Percentiles rank a stretch among this genome's conserved stretches.
Conservation (phyloP, 129 eudicot genomes). For the Ambrosia trifida region DNA sequence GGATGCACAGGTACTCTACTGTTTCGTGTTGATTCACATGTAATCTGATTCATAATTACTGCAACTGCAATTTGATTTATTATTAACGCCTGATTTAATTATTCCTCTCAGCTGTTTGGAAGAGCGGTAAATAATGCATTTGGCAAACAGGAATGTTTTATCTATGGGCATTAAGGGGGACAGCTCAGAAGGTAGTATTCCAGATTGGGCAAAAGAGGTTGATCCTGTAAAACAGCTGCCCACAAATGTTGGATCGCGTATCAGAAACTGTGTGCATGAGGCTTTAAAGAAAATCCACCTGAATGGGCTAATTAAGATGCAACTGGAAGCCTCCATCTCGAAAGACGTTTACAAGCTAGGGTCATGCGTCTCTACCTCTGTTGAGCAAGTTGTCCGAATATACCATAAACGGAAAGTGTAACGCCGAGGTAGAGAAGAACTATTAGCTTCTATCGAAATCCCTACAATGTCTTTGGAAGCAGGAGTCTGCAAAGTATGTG, state of each 20-base stretch:
- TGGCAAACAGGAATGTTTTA: conserved; percentile 28
- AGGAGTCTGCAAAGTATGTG: conserved; percentile 58
- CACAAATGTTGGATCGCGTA: conserved; percentile 58
- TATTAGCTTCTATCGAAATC: conserved; percentile 35
- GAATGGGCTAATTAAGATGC: conserved; percentile 63
- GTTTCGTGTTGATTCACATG: conserved; percentile 3
- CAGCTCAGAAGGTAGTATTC: conserved; percentile 17
- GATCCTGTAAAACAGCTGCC: conserved; percentile 57
- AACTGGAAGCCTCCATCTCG: conserved; percentile 46
- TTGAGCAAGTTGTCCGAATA: conserved; percentile 24
- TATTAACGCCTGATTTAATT: conserved; percentile 9
- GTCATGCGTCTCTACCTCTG: conserved; percentile 57
- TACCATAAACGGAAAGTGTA: conserved; percentile 15
- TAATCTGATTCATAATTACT: neutral
- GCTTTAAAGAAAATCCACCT: conserved; percentile 58
- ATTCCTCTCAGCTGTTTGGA: conserved; percentile 53
- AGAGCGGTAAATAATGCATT: conserved; percentile 36
- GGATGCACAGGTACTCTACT: conserved; percentile 50
- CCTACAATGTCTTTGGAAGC: conserved; percentile 53
- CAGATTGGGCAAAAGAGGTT: conserved; percentile 57
- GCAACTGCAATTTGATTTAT: neutral
- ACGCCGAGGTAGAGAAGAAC: conserved; percentile 33
- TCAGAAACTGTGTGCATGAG: conserved; percentile 42
- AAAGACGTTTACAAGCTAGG: conserved; percentile 63
- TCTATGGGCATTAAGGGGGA: conserved; percentile 31